Conservation (phyloP, 371 early-diverging fungal genomes). For the Gilbertella persicaria region DNA sequence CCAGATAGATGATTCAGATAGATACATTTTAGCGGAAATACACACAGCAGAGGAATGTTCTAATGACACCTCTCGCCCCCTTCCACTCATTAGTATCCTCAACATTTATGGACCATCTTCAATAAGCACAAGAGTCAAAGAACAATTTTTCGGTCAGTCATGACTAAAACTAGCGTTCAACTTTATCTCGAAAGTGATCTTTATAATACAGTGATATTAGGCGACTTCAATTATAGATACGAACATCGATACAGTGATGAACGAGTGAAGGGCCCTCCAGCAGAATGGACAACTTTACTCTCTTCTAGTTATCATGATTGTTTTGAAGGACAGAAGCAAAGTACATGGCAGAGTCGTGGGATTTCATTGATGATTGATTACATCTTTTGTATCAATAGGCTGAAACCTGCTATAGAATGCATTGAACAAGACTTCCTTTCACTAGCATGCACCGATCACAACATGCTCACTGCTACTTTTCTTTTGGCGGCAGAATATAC, state of each 20-base stretch:
- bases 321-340: not conserved
- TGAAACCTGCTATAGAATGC: not conserved
- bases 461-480: not conserved
- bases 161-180: not conserved
- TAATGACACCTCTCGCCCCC: not conserved
- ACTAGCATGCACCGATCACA: not conserved
- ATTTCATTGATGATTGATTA: not conserved
- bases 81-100: not conserved
- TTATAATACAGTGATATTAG: not conserved
- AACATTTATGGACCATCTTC: not conserved
- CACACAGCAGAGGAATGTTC: not conserved
- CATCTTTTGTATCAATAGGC: not conserved
- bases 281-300: not conserved
- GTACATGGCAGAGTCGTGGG: not conserved
- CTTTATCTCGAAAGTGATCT: no score
- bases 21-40: not conserved
- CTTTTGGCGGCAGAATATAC: not conserved
- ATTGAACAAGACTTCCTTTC: not conserved
- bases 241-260: not conserved
- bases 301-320: not conserved
- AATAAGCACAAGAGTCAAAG: not conserved
- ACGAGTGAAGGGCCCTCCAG: not conserved
- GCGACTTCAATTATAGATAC: constrained; percentile 3
- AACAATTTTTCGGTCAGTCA: not conserved
- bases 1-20: not conserved